A percentile compares a stretch with the other conserved stretches of the same genome.
phyloP scores from a whole-genome alignment of 2,329 filamentous ascomycete species.

The Colletotrichum viniferum region DNA sequence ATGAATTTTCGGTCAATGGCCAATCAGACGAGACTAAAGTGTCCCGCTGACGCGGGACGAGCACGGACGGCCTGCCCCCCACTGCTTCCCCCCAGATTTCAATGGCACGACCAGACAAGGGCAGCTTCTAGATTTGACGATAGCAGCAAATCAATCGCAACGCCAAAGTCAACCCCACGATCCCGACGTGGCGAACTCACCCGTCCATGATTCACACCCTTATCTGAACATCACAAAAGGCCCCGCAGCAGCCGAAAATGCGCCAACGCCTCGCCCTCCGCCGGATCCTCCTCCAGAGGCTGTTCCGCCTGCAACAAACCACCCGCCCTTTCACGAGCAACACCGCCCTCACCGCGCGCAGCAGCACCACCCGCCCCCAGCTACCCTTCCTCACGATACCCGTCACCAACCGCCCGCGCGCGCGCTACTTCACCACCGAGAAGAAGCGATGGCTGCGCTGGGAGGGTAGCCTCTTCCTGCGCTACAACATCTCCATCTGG shows the following conservation, averaged over 20 bases:
- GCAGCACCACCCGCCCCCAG: slow-evolving; percentile 39
- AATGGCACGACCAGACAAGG: background rate
- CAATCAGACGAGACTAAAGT: background rate
- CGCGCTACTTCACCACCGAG: slow-evolving; percentile 81
- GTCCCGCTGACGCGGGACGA: background rate
- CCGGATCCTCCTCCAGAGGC: slow-evolving; percentile 31
- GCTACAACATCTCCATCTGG: slow-evolving; percentile 71
- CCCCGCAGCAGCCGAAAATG: slow-evolving; percentile 32
- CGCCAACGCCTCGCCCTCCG: slow-evolving; percentile 42
- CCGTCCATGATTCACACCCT: background rate
- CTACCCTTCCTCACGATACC: slow-evolving; percentile 57
- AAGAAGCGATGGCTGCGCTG: slow-evolving; percentile 72
- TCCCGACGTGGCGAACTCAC: background rate
- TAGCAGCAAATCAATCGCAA: background rate
- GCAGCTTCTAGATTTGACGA: background rate
- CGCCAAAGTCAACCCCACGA: background rate
- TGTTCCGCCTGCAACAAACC: slow-evolving; percentile 18
- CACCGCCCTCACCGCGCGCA: slow-evolving; percentile 30
- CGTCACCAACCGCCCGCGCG: slow-evolving; percentile 40
- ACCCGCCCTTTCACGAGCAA: slow-evolving; percentile 23
- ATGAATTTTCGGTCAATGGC: background rate
- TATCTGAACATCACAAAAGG: background rate
- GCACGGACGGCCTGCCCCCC: background rate
- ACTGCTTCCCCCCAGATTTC: background rate
- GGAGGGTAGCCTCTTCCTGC: slow-evolving; percentile 72